Evolutionary conservation across 2,329 filamentous ascomycete species (phyloP).

Genomic region (Leptographium flavum): DNA sequence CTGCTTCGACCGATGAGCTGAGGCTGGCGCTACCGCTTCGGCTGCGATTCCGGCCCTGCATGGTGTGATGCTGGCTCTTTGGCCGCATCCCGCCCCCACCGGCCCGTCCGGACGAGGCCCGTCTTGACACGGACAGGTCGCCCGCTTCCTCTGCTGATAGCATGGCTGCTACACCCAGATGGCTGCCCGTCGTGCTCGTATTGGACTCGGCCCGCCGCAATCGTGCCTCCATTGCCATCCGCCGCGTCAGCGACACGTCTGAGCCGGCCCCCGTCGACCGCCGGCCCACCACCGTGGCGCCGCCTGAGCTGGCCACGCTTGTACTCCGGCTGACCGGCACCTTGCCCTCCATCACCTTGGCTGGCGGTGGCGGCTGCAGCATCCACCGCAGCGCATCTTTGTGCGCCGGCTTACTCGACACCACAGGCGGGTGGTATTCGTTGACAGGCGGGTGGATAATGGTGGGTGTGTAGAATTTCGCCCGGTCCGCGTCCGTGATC

Average conservation of each 20-base stretch:
- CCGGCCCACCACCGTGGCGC: conserved; percentile 19
- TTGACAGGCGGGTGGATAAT: conserved; percentile 59
- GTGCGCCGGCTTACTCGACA: conserved; percentile 57
- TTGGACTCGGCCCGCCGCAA: conserved; percentile 7
- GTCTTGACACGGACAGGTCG: conserved; percentile 13
- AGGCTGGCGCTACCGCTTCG: conserved; percentile 10
- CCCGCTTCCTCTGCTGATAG: conserved; percentile 13
- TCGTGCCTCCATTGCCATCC: conserved; percentile 8
- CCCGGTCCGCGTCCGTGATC: conserved; percentile 33
- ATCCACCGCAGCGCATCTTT: conserved; percentile 73
- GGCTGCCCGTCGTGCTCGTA: conserved; percentile 1
- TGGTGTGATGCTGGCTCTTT: conserved; percentile 3
- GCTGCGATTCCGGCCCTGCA: conserved; percentile 1
- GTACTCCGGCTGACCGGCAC: conserved; percentile 50
- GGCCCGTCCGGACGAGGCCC: conserved; percentile 10
- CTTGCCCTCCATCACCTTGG: conserved; percentile 83
- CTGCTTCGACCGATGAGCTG: conserved; percentile 6
- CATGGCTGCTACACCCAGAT: not conserved
- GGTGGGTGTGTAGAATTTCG: conserved; percentile 43
- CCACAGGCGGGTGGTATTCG: conserved; percentile 73
- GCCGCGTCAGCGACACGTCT: conserved; percentile 7
- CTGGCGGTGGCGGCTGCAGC: conserved; percentile 80
- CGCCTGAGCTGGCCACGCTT: conserved; percentile 43
- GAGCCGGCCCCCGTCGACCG: conserved; percentile 1
- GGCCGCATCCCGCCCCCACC: not conserved